Evolutionary conservation across 2,329 filamentous ascomycete genomes (phyloP).

Genomic region (Fusarium ramigenum): DNA sequence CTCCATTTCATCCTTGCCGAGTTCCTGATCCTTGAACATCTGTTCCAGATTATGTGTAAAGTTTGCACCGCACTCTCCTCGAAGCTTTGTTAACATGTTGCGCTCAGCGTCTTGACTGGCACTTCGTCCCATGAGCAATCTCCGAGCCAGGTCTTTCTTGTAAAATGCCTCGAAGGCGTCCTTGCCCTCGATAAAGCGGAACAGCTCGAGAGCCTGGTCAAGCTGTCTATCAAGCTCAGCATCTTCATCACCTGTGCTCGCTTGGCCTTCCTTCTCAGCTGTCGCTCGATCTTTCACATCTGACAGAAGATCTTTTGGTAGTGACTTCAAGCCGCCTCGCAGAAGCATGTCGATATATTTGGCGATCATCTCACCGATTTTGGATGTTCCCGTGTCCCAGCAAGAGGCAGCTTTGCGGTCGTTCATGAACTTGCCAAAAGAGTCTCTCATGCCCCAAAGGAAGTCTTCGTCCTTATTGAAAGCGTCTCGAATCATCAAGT

Average conservation of each 20-base stretch:
- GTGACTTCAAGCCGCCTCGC: conserved; percentile 84
- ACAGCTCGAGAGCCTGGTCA: conserved; percentile 91
- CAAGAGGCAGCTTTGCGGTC: conserved; percentile 77
- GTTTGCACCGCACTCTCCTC: conserved; percentile 89
- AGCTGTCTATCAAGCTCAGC: conserved; percentile 90
- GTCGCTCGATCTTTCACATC: conserved; percentile 66
- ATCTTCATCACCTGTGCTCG: conserved; percentile 84
- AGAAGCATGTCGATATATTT: conserved; percentile 94
- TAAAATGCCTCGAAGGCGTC: conserved; percentile 99
- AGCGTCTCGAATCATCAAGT: conserved; percentile 78
- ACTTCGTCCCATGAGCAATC: conserved; percentile 89
- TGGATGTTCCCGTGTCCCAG: conserved; percentile 86
- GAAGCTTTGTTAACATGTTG: conserved; percentile 91
- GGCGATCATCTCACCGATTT: conserved; percentile 98
- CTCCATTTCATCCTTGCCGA: conserved; percentile 92
- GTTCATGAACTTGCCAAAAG: conserved; percentile 93
- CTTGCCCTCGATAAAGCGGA: conserved; percentile 96
- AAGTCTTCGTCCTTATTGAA: conserved; percentile 83
- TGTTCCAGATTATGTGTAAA: conserved; percentile 98
- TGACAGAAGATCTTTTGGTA: conserved; percentile 74
- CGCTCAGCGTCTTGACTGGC: conserved; percentile 95
- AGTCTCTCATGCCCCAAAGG: conserved; percentile 80
- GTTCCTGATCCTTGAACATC: conserved; percentile 99
- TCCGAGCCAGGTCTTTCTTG: conserved; percentile 93
- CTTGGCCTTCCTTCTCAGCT: conserved; percentile 69